Percentiles rank a stretch among this genome's conserved stretches.
Evolutionary conservation across 257 asterid genomes (phyloP).

Genomic region (Petrea volubilis): DNA sequence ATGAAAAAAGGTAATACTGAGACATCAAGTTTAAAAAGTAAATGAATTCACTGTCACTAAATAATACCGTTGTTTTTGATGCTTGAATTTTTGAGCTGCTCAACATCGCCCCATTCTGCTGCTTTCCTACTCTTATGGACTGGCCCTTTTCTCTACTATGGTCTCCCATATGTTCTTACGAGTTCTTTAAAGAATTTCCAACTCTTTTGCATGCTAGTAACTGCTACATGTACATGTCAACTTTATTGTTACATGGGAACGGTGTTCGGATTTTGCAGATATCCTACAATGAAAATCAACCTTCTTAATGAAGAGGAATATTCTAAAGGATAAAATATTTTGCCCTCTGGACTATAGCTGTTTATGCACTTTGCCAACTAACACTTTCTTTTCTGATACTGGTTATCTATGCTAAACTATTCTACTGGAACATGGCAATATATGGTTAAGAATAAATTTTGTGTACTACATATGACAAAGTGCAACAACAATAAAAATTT

Average conservation of each 20-base stretch:
- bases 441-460: too few relatives aligned
- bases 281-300: conserved; percentile 17
- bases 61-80: conserved; percentile 43
- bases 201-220: conserved; percentile 3
- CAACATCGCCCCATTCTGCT: conserved; percentile 38
- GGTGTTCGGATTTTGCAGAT: conserved; percentile 10
- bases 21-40: too few relatives aligned
- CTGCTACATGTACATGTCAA: conserved; percentile 9
- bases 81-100: conserved; percentile 45
- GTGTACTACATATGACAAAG: too few relatives aligned
- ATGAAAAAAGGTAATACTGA: too few relatives aligned
- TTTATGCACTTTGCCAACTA: too few relatives aligned
- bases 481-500: too few relatives aligned
- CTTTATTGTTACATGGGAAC: not conserved
- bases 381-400: too few relatives aligned
- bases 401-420: too few relatives aligned
- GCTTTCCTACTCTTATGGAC: conserved; percentile 37
- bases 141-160: conserved; percentile 31
- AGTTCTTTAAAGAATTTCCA: not conserved
- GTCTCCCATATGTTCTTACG: conserved; percentile 47
- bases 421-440: too few relatives aligned
- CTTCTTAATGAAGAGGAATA: not conserved
- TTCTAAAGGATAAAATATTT: too few relatives aligned
- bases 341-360: too few relatives aligned
- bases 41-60: not conserved